phyloP scores from a whole-genome alignment of 2,329 filamentous ascomycete genomes.

The Colletotrichum higginsianum region DNA sequence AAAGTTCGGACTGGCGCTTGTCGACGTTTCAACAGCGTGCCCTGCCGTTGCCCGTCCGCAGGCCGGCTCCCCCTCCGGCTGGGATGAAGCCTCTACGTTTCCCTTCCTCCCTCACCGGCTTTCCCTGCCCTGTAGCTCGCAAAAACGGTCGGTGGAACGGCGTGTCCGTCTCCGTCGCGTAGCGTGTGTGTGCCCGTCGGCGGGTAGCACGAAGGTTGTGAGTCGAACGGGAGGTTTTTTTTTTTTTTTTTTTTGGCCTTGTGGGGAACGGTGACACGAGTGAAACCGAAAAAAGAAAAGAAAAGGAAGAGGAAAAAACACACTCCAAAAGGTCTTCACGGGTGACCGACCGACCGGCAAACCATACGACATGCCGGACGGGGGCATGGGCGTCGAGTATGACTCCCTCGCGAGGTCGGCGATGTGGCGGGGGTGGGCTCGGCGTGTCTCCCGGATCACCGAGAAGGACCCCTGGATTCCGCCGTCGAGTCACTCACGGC shows the following conservation, averaged over 20 bases:
- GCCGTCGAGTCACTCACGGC: background rate
- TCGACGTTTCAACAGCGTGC: constrained; percentile 20
- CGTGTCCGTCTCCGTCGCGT: background rate
- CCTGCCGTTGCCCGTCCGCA: background rate
- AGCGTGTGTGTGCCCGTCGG: background rate
- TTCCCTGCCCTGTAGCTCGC: background rate
- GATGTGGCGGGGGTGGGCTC: constrained; percentile 3
- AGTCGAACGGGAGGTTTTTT: background rate
- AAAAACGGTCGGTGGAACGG: constrained; percentile 9
- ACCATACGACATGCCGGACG: background rate
- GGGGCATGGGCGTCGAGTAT: background rate
- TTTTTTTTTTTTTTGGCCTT: too few relatives aligned
- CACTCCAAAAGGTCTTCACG: background rate
- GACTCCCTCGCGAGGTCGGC: constrained; percentile 28
- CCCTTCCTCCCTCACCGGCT: too few relatives aligned
- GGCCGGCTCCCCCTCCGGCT: background rate
- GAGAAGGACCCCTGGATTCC: background rate
- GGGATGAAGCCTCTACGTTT: background rate
- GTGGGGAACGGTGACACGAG: background rate
- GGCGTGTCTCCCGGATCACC: constrained; percentile 34
- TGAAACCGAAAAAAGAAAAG: background rate
- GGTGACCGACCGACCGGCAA: constrained; percentile 1
- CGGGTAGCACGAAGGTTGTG: background rate
- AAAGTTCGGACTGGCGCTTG: constrained; percentile 26
- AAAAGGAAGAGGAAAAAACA: background rate